Evolutionary conservation across 176 grass and related monocot species (phyloP), one percentile per base, ranked within the genome.

Genomic region (Thinopyrum elongatum): DNA sequence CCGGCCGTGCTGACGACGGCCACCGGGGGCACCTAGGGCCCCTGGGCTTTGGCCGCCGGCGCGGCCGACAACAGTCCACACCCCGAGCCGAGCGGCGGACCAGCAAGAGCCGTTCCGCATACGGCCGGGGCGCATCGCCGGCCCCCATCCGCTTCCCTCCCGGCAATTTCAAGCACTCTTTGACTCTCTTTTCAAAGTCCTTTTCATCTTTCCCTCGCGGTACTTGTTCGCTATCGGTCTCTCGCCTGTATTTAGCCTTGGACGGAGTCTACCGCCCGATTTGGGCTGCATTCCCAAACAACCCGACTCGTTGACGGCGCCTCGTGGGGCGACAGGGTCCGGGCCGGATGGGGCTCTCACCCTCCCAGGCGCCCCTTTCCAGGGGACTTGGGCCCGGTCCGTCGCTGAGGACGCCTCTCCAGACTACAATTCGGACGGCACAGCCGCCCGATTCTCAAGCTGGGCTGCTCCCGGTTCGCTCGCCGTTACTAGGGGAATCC

Each of bases 171-270:
- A 94, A 89, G 89, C 84, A 94, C 86, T 94, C 87, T 89, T 94
- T 94, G 86, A 91, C 92, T 91, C 92, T 94, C 92, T 91, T 94
- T 94, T 91, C 89, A 94, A 94, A 89, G 89, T 89, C 86, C 83
- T 94, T 94, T 94, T 91, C 92, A 94, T 91, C 86, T 94, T 89
- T 94, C 88, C 88, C 80, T 92, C 83, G 75, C 84, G 80, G 80
- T 92, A 92, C 91, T 92, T 92, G 82, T 89, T 92, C 83, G 85
- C 92, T 91, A 87, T 81, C 83, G 79, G 86, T 91, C 86, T 87
- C 86, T 91, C 82, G 86, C 86, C 83, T 25, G 76, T 93, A 93
- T 93, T 88, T 86, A 83, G 87, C 91, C 87, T 86, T 93, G 80
- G 88, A 86, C 82, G 49, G 70, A 89, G 87, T 86, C 87, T 93